Evolutionary conservation across 108 stramenopile genomes (phyloP), one percentile per base, ranked within the genome.

Genomic region (Licmophora abbreviata): DNA sequence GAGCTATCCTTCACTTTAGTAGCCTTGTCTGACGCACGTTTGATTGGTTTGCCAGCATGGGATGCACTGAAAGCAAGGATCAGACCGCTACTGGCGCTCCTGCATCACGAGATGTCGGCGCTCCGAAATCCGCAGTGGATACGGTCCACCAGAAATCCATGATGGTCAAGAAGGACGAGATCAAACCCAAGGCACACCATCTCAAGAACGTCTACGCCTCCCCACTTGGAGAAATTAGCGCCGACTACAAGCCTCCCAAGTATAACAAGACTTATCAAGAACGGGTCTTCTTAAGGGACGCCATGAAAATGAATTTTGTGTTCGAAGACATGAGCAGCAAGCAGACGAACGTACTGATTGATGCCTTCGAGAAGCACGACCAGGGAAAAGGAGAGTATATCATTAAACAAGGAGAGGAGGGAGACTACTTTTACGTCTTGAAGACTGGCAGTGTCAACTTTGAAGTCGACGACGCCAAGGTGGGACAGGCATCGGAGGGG

Each of bases 351-450:
- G 63, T 75, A 0, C 37, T 92, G 41, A 58, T 88, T n/a, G 69
- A 68, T 40, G 79, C 78, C 8, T 85, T 92, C 54, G 71, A 77
- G 40, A 62, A 49, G 38, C 48, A 52, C 22, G 58, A 56, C 28
- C 66, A 56, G 24, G 23, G 64, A 26, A 32, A 25, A 1, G 78
- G 79, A 15, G 59, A 60, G 0, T 56, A 26, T 9, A 64, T 88
- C 23, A 78, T 87, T 29, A 29, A 51, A 4, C 76, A 94, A 52
- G 73, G 68, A 14, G 59, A 72, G 32, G 21, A 24, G 3, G 96
- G 93, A 17, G 76, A 82, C 50, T 77, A 66, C 51, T 75, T 82
- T 50, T 87, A 82, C 48, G 78, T 87, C 40, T 41, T 87, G 25
- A 48, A 68, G 56, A 59, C 58, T 28, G 71, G 66, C 33, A 79